A percentile compares a stretch with the other conserved stretches of the same genome.
These are phyloP conservation scores for Warburgia ugandensis DNA, from an alignment of 164 flowering plant species.

Conservation along the genomic window DNA sequence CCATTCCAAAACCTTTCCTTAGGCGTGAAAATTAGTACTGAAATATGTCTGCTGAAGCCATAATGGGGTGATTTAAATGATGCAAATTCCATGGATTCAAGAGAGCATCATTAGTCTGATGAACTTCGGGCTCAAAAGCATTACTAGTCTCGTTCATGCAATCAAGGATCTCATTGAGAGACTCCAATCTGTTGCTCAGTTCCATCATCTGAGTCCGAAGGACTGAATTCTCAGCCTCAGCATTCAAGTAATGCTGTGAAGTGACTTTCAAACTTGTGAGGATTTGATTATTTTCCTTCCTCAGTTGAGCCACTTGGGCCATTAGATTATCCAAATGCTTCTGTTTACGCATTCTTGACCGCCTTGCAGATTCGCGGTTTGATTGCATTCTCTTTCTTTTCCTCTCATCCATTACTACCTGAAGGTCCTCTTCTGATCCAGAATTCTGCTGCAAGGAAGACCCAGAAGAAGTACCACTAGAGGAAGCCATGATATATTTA, in stretches of 20 bases:
- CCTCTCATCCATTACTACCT: slow-evolving; percentile 47
- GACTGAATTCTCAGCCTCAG: slow-evolving; percentile 63
- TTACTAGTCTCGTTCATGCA: slow-evolving; percentile 15
- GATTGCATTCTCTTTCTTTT: slow-evolving; percentile 77
- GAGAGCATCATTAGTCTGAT: slow-evolving; percentile 10
- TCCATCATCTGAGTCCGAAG: slow-evolving; percentile 63
- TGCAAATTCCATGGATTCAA: slow-evolving; percentile 29
- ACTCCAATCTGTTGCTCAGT: slow-evolving; percentile 50
- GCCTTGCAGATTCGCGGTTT: slow-evolving; percentile 86
- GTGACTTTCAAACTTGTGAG: slow-evolving; percentile 35
- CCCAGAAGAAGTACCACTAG: slow-evolving; percentile 47
- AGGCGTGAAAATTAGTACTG: slow-evolving; percentile 2
- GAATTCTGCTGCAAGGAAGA: slow-evolving; percentile 27
- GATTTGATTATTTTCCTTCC: slow-evolving; percentile 50
- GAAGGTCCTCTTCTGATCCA: slow-evolving; percentile 37
- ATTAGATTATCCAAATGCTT: slow-evolving; percentile 71
- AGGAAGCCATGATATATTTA: slow-evolving; percentile 27
- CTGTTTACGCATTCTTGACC: slow-evolving; percentile 81
- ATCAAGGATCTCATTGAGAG: slow-evolving; percentile 53
- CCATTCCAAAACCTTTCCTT: slow-evolving; percentile 1
- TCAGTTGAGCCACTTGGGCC: slow-evolving; percentile 43
- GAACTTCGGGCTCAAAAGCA: slow-evolving; percentile 3
- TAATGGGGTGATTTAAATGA: slow-evolving; percentile 10
- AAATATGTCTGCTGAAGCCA: slow-evolving; percentile 12
- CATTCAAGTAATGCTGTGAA: slow-evolving; percentile 36